These are phyloP conservation scores for Chaetothyriales sp. DNA, from an alignment of 2,329 filamentous ascomycete genomes.

Conservation along the genomic window DNA sequence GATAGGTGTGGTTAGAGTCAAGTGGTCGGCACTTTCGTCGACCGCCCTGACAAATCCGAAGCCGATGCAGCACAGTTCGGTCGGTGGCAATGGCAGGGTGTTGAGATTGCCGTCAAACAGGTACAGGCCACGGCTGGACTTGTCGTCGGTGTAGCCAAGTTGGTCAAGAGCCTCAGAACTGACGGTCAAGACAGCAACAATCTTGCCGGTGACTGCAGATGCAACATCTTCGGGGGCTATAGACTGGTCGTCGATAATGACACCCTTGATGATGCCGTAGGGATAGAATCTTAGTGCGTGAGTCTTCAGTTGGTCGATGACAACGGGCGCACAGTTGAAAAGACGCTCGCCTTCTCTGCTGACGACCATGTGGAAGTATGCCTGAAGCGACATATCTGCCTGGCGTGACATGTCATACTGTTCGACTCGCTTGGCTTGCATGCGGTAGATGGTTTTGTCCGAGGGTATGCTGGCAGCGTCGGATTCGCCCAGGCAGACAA, in stretches of 20 bases:
- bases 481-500: conserved; percentile 37
- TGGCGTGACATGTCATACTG: conserved; percentile 38
- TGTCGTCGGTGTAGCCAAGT: background rate
- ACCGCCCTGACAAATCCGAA: conserved; percentile 9
- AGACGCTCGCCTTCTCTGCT: conserved; percentile 21
- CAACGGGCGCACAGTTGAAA: conserved; percentile 37
- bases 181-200: conserved; percentile 40
- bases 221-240: conserved; percentile 34
- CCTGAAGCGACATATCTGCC: conserved; percentile 45
- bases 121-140: background rate
- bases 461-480: conserved; percentile 33
- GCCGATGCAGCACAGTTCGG: conserved; percentile 7
- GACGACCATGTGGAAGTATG: conserved; percentile 42
- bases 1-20: background rate
- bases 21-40: background rate
- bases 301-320: conserved; percentile 19
- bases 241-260: conserved; percentile 40
- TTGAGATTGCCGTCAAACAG: conserved; percentile 7
- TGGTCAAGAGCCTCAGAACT: conserved; percentile 19
- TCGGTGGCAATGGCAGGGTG: conserved; percentile 7
- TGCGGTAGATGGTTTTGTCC: conserved; percentile 31
- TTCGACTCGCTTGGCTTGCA: conserved; percentile 33
- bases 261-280: conserved; percentile 34
- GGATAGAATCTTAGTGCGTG: conserved; percentile 29
- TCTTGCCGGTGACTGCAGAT: conserved; percentile 39